Conservation (phyloP, 345 rosid species). For the Arabis hirsuta region DNA sequence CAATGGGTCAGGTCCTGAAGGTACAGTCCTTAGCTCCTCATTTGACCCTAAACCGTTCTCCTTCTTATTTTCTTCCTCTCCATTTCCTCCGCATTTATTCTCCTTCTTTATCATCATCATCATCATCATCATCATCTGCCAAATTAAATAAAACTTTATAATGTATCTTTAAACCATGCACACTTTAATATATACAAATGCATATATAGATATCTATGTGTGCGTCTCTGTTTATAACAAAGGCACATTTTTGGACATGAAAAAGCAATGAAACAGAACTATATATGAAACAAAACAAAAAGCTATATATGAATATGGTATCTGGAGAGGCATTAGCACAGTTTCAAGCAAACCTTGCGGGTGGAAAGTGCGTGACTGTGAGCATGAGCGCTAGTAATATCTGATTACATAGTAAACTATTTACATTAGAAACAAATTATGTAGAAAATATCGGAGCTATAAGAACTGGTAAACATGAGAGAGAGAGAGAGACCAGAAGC, state of each 20-base stretch:
- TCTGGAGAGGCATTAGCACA: background rate
- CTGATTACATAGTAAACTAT: slow-evolving; percentile 23
- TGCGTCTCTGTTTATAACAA: background rate
- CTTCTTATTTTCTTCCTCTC: slow-evolving; percentile 20
- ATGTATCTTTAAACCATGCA: background rate
- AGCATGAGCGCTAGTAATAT: slow-evolving; percentile 33
- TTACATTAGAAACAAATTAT: background rate
- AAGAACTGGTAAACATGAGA: background rate
- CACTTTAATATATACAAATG: background rate
- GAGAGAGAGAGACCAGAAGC: slow-evolving; percentile 47
- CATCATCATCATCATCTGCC: slow-evolving; percentile 45
- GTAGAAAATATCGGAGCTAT: background rate
- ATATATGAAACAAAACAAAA: background rate
- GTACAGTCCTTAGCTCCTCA: slow-evolving; percentile 64
- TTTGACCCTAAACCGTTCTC: slow-evolving; percentile 5
- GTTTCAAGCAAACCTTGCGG: slow-evolving; percentile 46
- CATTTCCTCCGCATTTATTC: background rate
- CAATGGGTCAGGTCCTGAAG: slow-evolving; percentile 85
- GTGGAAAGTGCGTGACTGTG: slow-evolving; percentile 22
- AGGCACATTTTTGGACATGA: background rate
- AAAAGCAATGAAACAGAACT: slow-evolving; percentile 17
- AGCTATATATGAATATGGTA: background rate
- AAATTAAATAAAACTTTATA: background rate
- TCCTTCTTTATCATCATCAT: slow-evolving; percentile 13
- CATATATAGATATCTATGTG: background rate